phyloP scores from a whole-genome alignment of 2,329 filamentous ascomycete genomes.

The Talaromyces rugulosus region DNA sequence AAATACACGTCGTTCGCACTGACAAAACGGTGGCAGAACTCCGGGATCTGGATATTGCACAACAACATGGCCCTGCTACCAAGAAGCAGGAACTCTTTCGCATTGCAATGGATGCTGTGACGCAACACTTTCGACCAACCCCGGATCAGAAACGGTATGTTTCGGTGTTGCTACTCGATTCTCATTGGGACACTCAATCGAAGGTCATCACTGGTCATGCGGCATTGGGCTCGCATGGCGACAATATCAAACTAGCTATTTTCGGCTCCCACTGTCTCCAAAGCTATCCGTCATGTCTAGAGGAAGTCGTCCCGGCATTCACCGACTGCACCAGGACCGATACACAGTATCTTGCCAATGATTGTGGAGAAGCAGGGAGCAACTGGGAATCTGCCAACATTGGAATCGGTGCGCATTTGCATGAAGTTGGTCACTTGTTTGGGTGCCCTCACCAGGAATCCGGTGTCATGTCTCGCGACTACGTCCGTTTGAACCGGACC shows the following conservation, averaged over 20 bases:
- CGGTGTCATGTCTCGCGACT: constrained; percentile 90
- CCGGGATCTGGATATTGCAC: constrained; percentile 69
- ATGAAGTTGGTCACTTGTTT: constrained; percentile 85
- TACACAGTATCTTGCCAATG: constrained; percentile 73
- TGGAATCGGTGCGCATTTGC: constrained; percentile 87
- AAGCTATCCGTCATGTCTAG: constrained; percentile 82
- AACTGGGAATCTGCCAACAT: constrained; percentile 96
- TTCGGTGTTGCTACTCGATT: constrained; percentile 78
- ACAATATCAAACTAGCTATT: constrained; percentile 75
- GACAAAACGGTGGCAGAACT: constrained; percentile 84
- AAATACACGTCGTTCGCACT: constrained; percentile 77
- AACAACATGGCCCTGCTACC: constrained; percentile 67
- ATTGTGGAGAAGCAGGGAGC: constrained; percentile 80
- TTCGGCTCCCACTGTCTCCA: constrained; percentile 92
- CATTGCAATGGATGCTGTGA: constrained; percentile 74
- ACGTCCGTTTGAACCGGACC: constrained; percentile 75
- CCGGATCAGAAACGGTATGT: constrained; percentile 84
- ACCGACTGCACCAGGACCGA: constrained; percentile 88
- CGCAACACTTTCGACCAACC: constrained; percentile 67
- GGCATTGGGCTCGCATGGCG: constrained; percentile 69
- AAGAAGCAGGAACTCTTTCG: constrained; percentile 70
- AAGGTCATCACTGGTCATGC: constrained; percentile 76
- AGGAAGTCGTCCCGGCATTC: constrained; percentile 86
- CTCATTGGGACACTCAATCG: constrained; percentile 73
- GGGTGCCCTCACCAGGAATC: constrained; percentile 85